A percentile compares a stretch with the other conserved stretches of the same genome.
Evolutionary conservation across 371 early-diverging fungal species (phyloP).

Genomic region (Dinochytrium kinnereticum): DNA sequence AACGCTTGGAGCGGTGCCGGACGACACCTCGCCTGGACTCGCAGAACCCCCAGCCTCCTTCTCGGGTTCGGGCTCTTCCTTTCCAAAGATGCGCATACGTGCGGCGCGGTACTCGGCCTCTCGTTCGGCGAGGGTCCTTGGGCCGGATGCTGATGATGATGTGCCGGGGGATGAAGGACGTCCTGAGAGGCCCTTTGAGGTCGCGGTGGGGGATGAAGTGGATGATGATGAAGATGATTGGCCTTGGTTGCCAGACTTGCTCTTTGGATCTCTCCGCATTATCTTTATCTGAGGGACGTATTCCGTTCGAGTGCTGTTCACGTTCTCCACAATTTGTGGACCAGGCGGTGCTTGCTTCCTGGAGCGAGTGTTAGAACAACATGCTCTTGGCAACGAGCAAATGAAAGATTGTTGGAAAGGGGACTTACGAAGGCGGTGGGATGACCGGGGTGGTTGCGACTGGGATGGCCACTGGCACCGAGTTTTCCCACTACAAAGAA

Average conservation of each 20-base stretch:
- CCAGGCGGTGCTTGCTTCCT: not conserved
- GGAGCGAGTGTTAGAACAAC: not conserved
- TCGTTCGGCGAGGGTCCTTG: constrained; percentile 36
- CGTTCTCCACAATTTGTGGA: constrained; percentile 24
- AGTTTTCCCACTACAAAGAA: constrained; percentile 5
- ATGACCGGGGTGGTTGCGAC: not conserved
- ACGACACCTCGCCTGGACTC: not conserved
- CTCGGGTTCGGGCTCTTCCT: constrained; percentile 19
- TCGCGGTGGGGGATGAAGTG: constrained; percentile 6
- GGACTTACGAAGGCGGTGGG: constrained; percentile 11
- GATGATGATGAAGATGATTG: not conserved
- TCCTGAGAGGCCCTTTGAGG: not conserved
- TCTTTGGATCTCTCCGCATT: constrained; percentile 16
- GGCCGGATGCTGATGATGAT: not conserved
- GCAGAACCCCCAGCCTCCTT: not conserved
- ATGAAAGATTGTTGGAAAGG: not conserved
- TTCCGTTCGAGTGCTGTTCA: constrained; percentile 24
- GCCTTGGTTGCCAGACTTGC: not conserved
- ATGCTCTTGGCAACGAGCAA: not conserved
- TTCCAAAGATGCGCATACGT: constrained; percentile 35
- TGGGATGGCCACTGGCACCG: constrained; percentile 7
- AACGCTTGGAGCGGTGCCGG: not conserved
- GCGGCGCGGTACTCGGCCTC: constrained; percentile 41
- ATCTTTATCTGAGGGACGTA: constrained; percentile 30
- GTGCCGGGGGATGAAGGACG: not conserved